Evolutionary conservation across 768 basidiomycete genomes (phyloP), one percentile per base, ranked within the genome.

Genomic region (Pleurotus djamor): DNA sequence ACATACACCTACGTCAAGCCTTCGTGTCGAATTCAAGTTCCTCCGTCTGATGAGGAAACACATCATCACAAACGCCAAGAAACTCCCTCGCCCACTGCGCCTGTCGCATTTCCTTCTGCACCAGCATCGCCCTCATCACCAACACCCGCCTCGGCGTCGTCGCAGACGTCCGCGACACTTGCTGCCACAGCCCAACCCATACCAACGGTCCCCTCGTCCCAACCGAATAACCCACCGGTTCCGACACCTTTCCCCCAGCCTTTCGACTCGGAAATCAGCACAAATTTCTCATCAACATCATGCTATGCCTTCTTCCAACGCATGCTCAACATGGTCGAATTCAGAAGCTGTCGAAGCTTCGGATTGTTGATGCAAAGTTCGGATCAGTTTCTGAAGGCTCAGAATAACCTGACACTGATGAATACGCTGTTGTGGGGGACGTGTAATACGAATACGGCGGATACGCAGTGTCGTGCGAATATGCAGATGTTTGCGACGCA

Each of bases 231-330:
- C 3, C 83, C 88, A 2, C 60, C 63, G 5, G 78, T 92, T 28
- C 89, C 91, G 6, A 84, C 83, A 4, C 92, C 92, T 0, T 92
- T 94, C 69, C 89, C 89, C 3, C 89, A 91, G 61, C 79, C 90
- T 0, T 86, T 86, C 67, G 91, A 91, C 66, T 76, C 81, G 4
- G 79, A 79, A 2, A 68, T 94, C 52, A 74, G 82, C 13, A 69
- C 78, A 45, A 90, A 92, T 69, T 92, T 91, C 66, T 83, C 88
- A 13, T 84, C 85, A 36, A 63, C 71, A 12, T 70, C 77, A 48
- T 96, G 93, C 67, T 79, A 83, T 50, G 76, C 79, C 47, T 94
- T 93, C 71, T 89, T 94, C 69, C 63, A 74, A 13, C 91, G 89
- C 61, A 93, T 94, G 87, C 89, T 90, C 0, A 75, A 76, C 60